Evolutionary conservation across 176 grass and related monocot genomes (phyloP).

Genomic region (Themeda triandra): DNA sequence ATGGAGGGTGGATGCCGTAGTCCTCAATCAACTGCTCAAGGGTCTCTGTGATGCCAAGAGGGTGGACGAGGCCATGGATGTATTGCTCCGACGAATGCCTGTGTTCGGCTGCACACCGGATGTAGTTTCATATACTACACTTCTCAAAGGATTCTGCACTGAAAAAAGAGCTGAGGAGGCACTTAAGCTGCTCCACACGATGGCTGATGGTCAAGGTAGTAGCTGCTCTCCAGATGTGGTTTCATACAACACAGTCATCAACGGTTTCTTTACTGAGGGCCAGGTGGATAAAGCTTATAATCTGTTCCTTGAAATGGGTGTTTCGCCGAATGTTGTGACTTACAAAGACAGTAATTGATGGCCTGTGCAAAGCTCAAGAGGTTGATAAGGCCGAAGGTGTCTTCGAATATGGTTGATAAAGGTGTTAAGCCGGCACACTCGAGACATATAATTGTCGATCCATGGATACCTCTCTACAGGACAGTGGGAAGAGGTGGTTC

Average conservation of each 20-base stretch:
- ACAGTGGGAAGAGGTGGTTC: too few species aligned
- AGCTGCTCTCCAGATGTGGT: neutral
- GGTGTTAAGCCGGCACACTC: neutral
- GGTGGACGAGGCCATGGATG: neutral
- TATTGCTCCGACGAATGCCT: neutral
- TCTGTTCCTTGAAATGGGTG: neutral
- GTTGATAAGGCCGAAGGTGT: neutral
- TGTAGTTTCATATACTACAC: neutral
- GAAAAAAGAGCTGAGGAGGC: neutral
- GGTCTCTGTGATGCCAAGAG: neutral
- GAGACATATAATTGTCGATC: too few species aligned
- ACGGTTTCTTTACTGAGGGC: neutral
- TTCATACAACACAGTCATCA: neutral
- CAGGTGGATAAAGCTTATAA: neutral
- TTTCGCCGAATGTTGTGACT: neutral
- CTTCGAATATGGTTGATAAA: neutral
- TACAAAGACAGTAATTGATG: neutral
- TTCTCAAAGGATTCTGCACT: neutral
- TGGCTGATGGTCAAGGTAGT: neutral
- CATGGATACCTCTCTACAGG: too few species aligned
- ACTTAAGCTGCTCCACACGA: neutral
- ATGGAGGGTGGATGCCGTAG: neutral
- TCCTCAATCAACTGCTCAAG: neutral
- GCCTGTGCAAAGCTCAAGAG: neutral
- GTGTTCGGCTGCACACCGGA: rapidly evolving